Conservation (phyloP, 1,284 basidiomycete species). For the Leucoagaricus sp. region DNA sequence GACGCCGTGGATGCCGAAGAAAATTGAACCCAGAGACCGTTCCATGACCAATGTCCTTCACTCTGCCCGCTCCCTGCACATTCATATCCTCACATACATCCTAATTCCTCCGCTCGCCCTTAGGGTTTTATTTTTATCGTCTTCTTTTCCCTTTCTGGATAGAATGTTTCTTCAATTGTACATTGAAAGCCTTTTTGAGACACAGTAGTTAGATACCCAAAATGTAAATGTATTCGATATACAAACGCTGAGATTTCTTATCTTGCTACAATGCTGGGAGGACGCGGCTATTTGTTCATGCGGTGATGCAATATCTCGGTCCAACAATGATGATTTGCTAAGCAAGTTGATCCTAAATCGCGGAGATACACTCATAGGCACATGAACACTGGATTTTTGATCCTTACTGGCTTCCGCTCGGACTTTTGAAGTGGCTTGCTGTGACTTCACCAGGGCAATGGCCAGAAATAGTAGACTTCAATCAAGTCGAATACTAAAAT, state of each 20-base stretch:
- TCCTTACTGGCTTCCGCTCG: background rate
- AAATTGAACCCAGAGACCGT: background rate
- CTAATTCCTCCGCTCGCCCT: background rate
- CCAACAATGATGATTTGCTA: background rate
- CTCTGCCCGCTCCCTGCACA: background rate
- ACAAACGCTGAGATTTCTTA: background rate
- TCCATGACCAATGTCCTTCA: background rate
- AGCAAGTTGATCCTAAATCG: background rate
- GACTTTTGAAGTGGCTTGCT: background rate
- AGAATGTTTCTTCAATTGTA: conserved; percentile 3
- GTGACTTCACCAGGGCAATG: background rate
- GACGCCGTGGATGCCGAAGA: background rate
- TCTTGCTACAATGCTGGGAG: background rate
- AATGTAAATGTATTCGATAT: conserved; percentile 8
- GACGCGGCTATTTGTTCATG: background rate
- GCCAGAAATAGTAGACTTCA: background rate
- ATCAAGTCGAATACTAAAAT: background rate
- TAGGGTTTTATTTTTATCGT: conserved; percentile 3
- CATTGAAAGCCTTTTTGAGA: background rate
- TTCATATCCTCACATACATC: conserved; percentile 1
- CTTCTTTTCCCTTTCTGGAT: background rate
- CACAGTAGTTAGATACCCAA: conserved; percentile 12
- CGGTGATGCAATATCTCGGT: background rate
- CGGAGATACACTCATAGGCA: background rate
- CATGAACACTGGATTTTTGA: background rate